These are phyloP conservation scores for Xylaria sp. DNA, from an alignment of 2,329 filamentous ascomycete species.

Conservation along the genomic window DNA sequence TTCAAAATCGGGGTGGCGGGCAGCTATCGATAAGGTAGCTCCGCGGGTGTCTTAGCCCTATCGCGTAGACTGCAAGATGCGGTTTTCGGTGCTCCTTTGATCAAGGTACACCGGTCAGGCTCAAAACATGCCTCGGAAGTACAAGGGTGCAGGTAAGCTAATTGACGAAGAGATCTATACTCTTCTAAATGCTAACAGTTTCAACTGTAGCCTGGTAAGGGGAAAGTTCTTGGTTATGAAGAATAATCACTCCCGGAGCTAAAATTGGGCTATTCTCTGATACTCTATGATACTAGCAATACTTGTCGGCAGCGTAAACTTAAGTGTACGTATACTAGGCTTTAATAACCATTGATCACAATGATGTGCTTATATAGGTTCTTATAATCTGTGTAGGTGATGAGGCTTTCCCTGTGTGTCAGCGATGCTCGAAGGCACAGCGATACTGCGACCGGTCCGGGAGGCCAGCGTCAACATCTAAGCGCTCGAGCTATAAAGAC, in stretches of 20 bases:
- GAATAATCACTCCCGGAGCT: background rate
- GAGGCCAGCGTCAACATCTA: constrained; percentile 25
- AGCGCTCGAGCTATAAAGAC: background rate
- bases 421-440: constrained; percentile 48
- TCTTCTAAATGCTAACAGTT: background rate
- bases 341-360: background rate
- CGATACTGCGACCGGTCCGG: constrained; percentile 52
- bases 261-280: constrained; percentile 15
- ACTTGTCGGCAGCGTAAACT: constrained; percentile 54
- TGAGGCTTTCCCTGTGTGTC: constrained; percentile 50
- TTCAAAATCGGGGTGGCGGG: no score
- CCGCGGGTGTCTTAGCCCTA: no score
- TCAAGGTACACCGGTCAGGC: background rate
- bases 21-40: constrained; percentile 13
- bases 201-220: constrained; percentile 30
- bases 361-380: background rate
- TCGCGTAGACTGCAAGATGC: no score
- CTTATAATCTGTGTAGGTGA: constrained; percentile 45
- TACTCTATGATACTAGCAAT: constrained; percentile 45
- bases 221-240: background rate
- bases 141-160: constrained; percentile 29
- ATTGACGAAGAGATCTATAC: background rate
- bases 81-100: no score
- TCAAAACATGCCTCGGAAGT: constrained; percentile 27
- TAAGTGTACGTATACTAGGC: constrained; percentile 46